A percentile compares a stretch with the other conserved stretches of the same genome.
Evolutionary conservation across 2,329 filamentous ascomycete genomes (phyloP).

Genomic region (Drechslera avenae): DNA sequence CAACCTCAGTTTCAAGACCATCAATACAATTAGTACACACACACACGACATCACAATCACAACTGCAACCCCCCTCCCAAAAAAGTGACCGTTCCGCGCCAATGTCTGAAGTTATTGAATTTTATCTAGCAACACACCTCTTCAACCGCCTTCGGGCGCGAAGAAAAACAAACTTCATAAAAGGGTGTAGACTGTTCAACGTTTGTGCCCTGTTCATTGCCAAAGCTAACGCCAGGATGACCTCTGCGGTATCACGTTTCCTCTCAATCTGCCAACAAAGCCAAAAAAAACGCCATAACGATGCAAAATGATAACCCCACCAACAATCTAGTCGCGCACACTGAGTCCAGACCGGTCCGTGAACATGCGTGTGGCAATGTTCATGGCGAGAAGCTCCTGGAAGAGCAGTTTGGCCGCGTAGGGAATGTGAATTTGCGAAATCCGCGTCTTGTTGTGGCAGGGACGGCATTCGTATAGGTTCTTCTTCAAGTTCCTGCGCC

Average conservation of each 20-base stretch:
- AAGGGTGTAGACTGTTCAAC: too few relatives aligned
- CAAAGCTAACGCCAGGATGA: too few relatives aligned
- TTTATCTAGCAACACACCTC: too few relatives aligned
- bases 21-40: too few relatives aligned
- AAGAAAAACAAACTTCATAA: too few relatives aligned
- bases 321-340: constrained; percentile 57
- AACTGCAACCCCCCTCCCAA: too few relatives aligned
- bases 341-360: constrained; percentile 80
- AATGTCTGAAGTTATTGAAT: too few relatives aligned
- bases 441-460: constrained; percentile 99
- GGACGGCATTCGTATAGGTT: constrained; percentile 95
- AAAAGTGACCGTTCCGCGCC: too few relatives aligned
- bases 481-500: constrained; percentile 81
- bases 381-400: constrained; percentile 98
- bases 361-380: constrained; percentile 97
- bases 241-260: neutral
- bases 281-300: constrained; percentile 1
- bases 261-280: neutral
- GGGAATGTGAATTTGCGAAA: constrained; percentile 95
- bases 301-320: neutral
- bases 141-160: too few relatives aligned
- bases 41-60: too few relatives aligned
- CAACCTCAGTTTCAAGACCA: too few relatives aligned
- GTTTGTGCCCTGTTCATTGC: too few relatives aligned
- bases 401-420: constrained; percentile 98